Base-by-base conservation (phyloP, 164 flowering plant species). In the Houttuynia cordata region DNA sequence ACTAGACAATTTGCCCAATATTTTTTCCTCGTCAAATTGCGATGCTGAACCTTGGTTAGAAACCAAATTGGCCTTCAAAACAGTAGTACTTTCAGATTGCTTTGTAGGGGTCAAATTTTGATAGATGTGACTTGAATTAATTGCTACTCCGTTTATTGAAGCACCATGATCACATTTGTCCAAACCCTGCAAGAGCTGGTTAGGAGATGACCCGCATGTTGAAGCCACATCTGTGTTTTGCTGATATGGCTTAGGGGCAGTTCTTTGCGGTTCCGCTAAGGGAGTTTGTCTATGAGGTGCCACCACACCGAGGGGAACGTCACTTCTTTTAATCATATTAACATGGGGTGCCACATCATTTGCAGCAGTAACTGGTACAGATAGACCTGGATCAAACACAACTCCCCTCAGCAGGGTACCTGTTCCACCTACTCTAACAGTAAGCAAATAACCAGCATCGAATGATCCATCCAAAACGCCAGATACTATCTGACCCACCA, bases 361-460 rank as follows among this genome's bases (percentile, higher is more conserved):
- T 47, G 76, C 85, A 0, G 77, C 75, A 40, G 88, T 74, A 61
- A 91, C 70, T 21, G 96, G 96, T 53, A 76, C 80, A 64, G 68
- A 79, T 47, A 73, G 76, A 51, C 90, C 90, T 20, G 96, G 92
- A 73, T 81, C 86, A 71, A 91, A 91, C 56, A 91, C 90, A 59
- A 88, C 82, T 24, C 97, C 97, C 68, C 87, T 80, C 60, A 88
- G 70, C 61, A 70, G 65, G 18, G 78, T 82, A 18, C 75, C 73
- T 8, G 90, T 78, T 60, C 81, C 70, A 13, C 88, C 89, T 37
- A 91, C 81, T 62, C 71, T 77, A 56, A 91, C 92, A 59, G 73
- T 73, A 24, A 91, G 92, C 72, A 91, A 70, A 74, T 84, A 88
- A 54, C 97, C 97, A 22, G 87, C 91, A 73, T 88, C 96, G 72